Evolutionary conservation across 2,329 filamentous ascomycete species (phyloP).

Genomic region (Xylariales sp.): DNA sequence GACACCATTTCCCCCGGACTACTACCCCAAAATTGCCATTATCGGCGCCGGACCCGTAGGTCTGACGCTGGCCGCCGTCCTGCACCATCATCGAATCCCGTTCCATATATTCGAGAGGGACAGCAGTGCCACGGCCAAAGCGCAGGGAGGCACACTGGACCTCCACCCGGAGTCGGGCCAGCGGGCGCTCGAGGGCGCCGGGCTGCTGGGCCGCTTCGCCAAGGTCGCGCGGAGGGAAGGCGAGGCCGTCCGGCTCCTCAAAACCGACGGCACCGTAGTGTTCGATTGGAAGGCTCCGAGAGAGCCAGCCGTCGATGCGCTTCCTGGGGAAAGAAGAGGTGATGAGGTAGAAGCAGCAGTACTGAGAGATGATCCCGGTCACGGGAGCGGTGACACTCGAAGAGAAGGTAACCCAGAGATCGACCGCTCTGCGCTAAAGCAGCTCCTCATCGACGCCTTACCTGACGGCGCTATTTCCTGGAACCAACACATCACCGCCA

Average conservation of each 20-base stretch:
- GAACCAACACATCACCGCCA: conserved; percentile 27
- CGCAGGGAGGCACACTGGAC: conserved; percentile 47
- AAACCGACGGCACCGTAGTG: conserved; percentile 19
- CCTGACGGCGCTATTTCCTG: conserved; percentile 30
- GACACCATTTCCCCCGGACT: too few species aligned
- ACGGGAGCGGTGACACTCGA: too few species aligned
- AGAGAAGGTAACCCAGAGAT: conserved; percentile 28
- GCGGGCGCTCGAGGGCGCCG: conserved; percentile 23
- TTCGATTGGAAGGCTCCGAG: conserved; percentile 20
- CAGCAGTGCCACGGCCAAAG: conserved; percentile 24
- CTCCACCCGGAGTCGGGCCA: conserved; percentile 31
- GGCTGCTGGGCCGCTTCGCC: conserved; percentile 20
- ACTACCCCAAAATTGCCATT: conserved; percentile 38
- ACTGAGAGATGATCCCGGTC: too few species aligned
- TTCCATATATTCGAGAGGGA: conserved; percentile 30
- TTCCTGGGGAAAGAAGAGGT: conserved; percentile 10
- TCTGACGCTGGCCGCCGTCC: conserved; percentile 40
- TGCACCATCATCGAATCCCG: conserved; percentile 31
- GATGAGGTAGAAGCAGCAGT: neutral
- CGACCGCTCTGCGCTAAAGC: conserved; percentile 26
- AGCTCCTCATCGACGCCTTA: conserved; percentile 27
- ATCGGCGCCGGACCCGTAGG: conserved; percentile 41
- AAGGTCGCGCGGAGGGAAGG: conserved; percentile 15
- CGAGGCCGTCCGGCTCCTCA: conserved; percentile 14
- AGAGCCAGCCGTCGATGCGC: conserved; percentile 14